phyloP scores from a whole-genome alignment of 2,329 filamentous ascomycete genomes.

The Colletotrichum sp. region DNA sequence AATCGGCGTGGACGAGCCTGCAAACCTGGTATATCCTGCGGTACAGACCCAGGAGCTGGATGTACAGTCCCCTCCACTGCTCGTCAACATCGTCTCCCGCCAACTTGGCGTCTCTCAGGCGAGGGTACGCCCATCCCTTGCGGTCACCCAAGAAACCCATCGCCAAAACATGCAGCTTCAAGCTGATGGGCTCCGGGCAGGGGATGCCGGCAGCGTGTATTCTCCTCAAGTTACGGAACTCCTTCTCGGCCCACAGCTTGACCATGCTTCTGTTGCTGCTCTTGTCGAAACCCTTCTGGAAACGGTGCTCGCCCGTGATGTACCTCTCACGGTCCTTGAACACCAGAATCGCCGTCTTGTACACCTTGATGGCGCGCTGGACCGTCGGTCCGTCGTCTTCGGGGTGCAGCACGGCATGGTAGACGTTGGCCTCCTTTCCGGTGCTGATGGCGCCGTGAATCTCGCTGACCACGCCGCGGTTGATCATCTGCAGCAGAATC shows the following conservation, averaged over 20 bases:
- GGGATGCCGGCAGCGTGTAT: conserved; percentile 86
- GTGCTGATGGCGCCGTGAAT: conserved; percentile 96
- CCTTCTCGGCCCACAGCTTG: conserved; percentile 98
- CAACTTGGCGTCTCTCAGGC: conserved; percentile 85
- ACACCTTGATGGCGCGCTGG: conserved; percentile 94
- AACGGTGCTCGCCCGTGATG: conserved; percentile 92
- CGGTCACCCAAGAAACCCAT: conserved; percentile 93
- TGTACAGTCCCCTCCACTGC: conserved; percentile 80
- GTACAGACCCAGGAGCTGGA: conserved; percentile 88
- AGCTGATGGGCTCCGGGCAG: conserved; percentile 85
- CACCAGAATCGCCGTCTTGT: conserved; percentile 96
- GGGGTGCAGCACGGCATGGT: conserved; percentile 77
- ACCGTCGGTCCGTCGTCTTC: conserved; percentile 61
- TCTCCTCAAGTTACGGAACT: conserved; percentile 90
- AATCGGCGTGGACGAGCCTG: conserved; percentile 89
- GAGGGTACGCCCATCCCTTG: conserved; percentile 86
- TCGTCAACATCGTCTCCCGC: conserved; percentile 69
- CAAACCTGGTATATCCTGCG: conserved; percentile 92
- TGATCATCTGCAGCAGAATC: conserved; percentile 96
- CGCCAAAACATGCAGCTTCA: conserved; percentile 92
- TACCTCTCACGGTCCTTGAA: conserved; percentile 99
- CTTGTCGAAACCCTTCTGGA: conserved; percentile 91
- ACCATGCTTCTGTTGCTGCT: conserved; percentile 97
- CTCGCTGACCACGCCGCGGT: conserved; percentile 85
- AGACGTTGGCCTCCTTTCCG: conserved; percentile 98